These are phyloP conservation scores for Chlorophyllum brunneum DNA, from an alignment of 768 basidiomycete genomes.

Conservation along the genomic window DNA sequence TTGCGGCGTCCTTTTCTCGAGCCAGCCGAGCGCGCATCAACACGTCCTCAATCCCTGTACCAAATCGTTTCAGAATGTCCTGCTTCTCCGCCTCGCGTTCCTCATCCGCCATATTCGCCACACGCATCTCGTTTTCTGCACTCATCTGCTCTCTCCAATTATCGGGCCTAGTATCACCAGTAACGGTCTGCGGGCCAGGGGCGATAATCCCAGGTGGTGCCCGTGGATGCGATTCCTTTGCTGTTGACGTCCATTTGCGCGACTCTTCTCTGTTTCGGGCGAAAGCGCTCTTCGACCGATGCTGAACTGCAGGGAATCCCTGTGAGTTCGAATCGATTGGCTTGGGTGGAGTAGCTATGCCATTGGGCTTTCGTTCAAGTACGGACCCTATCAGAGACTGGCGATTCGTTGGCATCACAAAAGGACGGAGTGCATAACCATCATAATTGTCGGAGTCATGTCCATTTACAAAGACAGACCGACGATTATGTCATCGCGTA, in stretches of 20 bases:
- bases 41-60: constrained; percentile 58
- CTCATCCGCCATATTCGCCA: constrained; percentile 66
- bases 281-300: constrained; percentile 65
- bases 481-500: constrained; percentile 10
- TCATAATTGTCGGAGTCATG: constrained; percentile 12
- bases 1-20: constrained; percentile 28
- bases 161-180: constrained; percentile 13
- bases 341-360: constrained; percentile 23
- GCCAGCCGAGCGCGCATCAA: constrained; percentile 51
- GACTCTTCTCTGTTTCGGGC: constrained; percentile 41
- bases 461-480: background rate
- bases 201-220: constrained; percentile 24
- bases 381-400: constrained; percentile 36
- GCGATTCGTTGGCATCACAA: constrained; percentile 20
- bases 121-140: constrained; percentile 58
- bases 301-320: constrained; percentile 63
- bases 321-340: constrained; percentile 28
- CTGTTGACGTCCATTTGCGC: constrained; percentile 20
- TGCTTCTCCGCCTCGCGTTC: constrained; percentile 63
- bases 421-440: background rate
- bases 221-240: constrained; percentile 18
- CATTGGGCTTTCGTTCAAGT: constrained; percentile 39
- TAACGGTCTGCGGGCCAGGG: background rate
- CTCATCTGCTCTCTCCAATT: constrained; percentile 57
- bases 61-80: constrained; percentile 72